phyloP scores from a whole-genome alignment of 2,329 filamentous ascomycete genomes.

The Aspergillus sp. region DNA sequence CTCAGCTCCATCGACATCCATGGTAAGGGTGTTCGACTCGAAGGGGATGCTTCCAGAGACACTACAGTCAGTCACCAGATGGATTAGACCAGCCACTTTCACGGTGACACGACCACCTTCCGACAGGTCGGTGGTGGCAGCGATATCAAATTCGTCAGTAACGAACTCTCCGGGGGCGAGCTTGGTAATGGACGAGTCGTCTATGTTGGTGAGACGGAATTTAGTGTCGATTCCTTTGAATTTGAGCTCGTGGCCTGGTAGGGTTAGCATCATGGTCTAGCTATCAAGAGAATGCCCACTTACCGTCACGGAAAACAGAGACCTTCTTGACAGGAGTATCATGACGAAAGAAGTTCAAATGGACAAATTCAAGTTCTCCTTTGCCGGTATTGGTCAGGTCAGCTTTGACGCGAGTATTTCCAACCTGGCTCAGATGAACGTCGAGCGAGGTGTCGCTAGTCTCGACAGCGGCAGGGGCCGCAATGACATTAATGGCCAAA shows the following conservation, averaged over 20 bases:
- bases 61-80: slow-evolving; percentile 45
- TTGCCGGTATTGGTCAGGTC: slow-evolving; percentile 28
- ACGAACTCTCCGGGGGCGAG: slow-evolving; percentile 21
- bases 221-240: slow-evolving; percentile 25
- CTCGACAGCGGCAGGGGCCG: slow-evolving; percentile 14
- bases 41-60: slow-evolving; percentile 51
- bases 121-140: slow-evolving; percentile 33
- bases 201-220: too few species aligned
- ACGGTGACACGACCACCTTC: slow-evolving; percentile 50
- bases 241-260: slow-evolving; percentile 18
- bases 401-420: slow-evolving; percentile 29
- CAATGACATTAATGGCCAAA: slow-evolving; percentile 14
- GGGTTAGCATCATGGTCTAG: slow-evolving; percentile 3
- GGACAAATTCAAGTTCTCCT: slow-evolving; percentile 26
- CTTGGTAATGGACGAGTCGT: slow-evolving; percentile 14
- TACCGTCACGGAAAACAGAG: slow-evolving; percentile 25
- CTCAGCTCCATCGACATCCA: slow-evolving; percentile 49
- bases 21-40: slow-evolving; percentile 51
- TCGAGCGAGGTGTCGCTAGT: slow-evolving; percentile 16
- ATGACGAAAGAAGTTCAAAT: slow-evolving; percentile 31
- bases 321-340: slow-evolving; percentile 29
- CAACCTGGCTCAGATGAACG: slow-evolving; percentile 23
- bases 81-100: slow-evolving; percentile 48
- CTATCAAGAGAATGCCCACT: not conserved
- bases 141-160: slow-evolving; percentile 29